Evolutionary conservation across 2,329 filamentous ascomycete species (phyloP), one percentile per base, ranked within the genome.

Genomic region (Purpureocillium lavendulum): DNA sequence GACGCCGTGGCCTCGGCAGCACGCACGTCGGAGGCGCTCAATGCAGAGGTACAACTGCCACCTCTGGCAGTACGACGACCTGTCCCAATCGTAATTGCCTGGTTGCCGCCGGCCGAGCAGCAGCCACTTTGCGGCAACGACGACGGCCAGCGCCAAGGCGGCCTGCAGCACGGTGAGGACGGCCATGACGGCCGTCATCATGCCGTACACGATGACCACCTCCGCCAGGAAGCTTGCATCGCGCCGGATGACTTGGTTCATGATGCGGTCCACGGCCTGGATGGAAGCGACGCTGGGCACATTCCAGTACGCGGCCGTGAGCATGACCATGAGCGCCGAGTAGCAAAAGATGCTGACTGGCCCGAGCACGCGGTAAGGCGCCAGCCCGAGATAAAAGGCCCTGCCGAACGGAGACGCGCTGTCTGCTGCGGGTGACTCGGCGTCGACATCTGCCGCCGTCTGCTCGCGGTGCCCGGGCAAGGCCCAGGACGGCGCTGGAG

Each of bases 71-170:
- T 77, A 77, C n/a, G 64, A 60, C 15, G 60, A 68, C 52, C 69
- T 68, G 49, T 77, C 74, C 73, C 74, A 77, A 53, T 75, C 70
- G 47, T 74, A 74, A 44, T 69, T 70, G 12, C 74, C 74, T 3
- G 67, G 66, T 43, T 56, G 55, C 30, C 73, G 62, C 15, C 66
- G 65, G 13, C 73, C 73, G 17, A 77, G 58, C 3, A 77, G 53
- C 3, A 57, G 40, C 73, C 73, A 77, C 49, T 77, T 77, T 8
- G 65, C 55, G 3, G 46, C 56, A 40, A 77, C 62, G 30, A 71
- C 59, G 24, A 69, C 45, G 2, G 49, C 46, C 1, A 73, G 47
- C 2, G 71, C 67, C 1, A 71, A 26, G 3, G 71, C 30, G 1
- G 65, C 59, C 43, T 72, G 66, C 0, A 59, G 26, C 0, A 64